Evolutionary conservation across 345 rosid genomes (phyloP), one percentile per base, ranked within the genome.

Genomic region (Pseudoturritis turrita): DNA sequence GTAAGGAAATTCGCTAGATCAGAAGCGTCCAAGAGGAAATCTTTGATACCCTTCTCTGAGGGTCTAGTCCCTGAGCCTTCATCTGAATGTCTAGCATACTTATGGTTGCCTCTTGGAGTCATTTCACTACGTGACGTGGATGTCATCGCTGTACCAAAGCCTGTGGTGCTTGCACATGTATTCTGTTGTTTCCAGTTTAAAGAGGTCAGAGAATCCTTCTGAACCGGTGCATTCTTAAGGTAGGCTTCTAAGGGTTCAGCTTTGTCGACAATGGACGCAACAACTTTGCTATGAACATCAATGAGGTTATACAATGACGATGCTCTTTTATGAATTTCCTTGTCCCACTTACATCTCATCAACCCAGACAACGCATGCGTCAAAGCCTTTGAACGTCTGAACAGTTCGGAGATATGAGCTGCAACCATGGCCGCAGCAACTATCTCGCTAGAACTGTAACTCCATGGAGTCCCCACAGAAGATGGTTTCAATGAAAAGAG

Each of bases 391-490:
- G 98, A 94, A 54, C 86, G 86, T 75, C 96, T 83, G 76, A 94
- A 89, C 47, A 94, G 78, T 77, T 91, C 98, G 23, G 98, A 94
- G 71, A 94, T 81, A 73, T 94, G 98, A 65, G 98, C 98, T 2
- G 98, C 98, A 76, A 94, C 98, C 98, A 94, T 94, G 69, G 98
- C 97, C n/a, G 98, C 98, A 41, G 98, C 98, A 66, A 94, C 96
- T 61, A 94, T 94, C 81, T 94, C 98, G 60, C 86, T 86, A 22
- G 98, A 94, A 74, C 97, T 91, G 76, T 88, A 91, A 73, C 96
- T 78, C 97, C 98, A 94, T 52, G 95, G 86, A 18, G 96, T 89
- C 62, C 98, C 97, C 53, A 94, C 81, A 59, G 97, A 85, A 19
- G 98, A 94, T 19, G 96, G 98, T 83, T 94, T 88, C 73, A 94